These are phyloP conservation scores for Cercospora zeae-maydis DNA, from an alignment of 2,329 filamentous ascomycete species.

Conservation along the genomic window DNA sequence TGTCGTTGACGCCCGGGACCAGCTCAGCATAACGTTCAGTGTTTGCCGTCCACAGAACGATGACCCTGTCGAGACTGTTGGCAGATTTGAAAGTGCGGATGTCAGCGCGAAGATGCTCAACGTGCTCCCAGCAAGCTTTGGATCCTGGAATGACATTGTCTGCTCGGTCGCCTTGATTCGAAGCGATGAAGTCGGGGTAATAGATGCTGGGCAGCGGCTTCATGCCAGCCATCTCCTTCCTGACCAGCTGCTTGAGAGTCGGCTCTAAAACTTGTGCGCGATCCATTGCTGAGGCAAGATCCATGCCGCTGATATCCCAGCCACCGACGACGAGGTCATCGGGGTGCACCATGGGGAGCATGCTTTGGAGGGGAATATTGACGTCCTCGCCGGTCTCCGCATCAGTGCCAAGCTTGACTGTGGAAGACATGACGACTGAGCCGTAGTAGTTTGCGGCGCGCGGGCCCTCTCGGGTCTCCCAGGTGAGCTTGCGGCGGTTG, in stretches of 20 bases:
- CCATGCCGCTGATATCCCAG: conserved; percentile 94
- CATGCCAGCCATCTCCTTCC: conserved; percentile 89
- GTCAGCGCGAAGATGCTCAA: conserved; percentile 88
- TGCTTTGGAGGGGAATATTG: conserved; percentile 91
- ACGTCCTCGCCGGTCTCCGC: conserved; percentile 79
- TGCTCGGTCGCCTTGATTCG: conserved; percentile 94
- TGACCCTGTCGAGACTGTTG: conserved; percentile 87
- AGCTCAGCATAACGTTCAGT: conserved; percentile 95
- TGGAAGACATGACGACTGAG: conserved; percentile 94
- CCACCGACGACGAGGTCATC: conserved; percentile 93
- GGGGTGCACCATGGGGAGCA: conserved; percentile 86
- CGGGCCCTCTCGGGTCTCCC: conserved; percentile 89
- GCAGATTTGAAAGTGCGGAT: conserved; percentile 88
- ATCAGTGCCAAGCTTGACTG: conserved; percentile 91
- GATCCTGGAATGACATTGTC: conserved; percentile 82
- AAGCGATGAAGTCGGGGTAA: conserved; percentile 98
- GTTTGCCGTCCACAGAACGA: conserved; percentile 98
- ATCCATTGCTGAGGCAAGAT: conserved; percentile 89
- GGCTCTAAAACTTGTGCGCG: conserved; percentile 92
- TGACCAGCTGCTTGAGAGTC: conserved; percentile 81
- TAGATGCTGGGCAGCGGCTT: conserved; percentile 91
- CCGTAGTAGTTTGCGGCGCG: conserved; percentile 95
- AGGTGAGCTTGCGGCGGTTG: conserved; percentile 69
- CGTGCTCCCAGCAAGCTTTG: conserved; percentile 81
- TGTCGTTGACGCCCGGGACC: conserved; percentile 87